Conservation (phyloP, 257 asterid species). For the Eustoma russellianum region DNA sequence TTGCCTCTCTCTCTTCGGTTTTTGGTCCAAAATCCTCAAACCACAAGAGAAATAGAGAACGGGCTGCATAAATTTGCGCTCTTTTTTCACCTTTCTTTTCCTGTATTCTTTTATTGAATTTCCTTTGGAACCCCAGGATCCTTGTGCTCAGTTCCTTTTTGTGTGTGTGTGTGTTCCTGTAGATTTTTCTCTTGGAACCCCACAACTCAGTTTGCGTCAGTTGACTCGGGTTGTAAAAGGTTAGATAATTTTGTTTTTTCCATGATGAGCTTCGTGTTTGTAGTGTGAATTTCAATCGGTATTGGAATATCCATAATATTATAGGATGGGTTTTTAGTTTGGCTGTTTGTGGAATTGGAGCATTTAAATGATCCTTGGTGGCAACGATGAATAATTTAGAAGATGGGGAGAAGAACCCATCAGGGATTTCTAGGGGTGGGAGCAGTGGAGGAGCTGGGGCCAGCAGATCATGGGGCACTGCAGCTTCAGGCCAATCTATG, state of each 20-base stretch:
- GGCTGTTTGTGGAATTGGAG: constrained; percentile 7
- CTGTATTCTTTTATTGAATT: constrained; percentile 4
- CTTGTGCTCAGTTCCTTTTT: neutral
- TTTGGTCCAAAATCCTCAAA: neutral
- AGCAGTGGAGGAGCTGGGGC: constrained; percentile 56
- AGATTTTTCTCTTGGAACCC: constrained; percentile 2
- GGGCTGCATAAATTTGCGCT: too few relatives aligned
- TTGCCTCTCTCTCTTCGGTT: constrained; percentile 6
- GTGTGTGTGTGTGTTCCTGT: neutral
- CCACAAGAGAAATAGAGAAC: neutral
- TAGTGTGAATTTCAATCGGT: neutral
- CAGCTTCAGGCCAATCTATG: constrained; percentile 83
- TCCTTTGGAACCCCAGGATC: constrained; percentile 5
- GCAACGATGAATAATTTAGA: constrained; percentile 70
- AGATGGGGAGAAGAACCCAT: constrained; percentile 53
- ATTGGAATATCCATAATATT: constrained; percentile 7
- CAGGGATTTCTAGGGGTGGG: constrained; percentile 34
- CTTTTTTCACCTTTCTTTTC: constrained; percentile 13
- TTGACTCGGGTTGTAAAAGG: constrained; percentile 13
- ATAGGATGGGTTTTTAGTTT: neutral
- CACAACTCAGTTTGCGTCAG: constrained; percentile 3
- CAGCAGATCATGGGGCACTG: constrained; percentile 83
- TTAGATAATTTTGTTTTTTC: constrained; percentile 2
- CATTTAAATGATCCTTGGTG: constrained; percentile 26
- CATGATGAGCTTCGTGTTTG: neutral